phyloP scores from a whole-genome alignment of 805 yeast genomes.

The Ogataea kodamae region DNA sequence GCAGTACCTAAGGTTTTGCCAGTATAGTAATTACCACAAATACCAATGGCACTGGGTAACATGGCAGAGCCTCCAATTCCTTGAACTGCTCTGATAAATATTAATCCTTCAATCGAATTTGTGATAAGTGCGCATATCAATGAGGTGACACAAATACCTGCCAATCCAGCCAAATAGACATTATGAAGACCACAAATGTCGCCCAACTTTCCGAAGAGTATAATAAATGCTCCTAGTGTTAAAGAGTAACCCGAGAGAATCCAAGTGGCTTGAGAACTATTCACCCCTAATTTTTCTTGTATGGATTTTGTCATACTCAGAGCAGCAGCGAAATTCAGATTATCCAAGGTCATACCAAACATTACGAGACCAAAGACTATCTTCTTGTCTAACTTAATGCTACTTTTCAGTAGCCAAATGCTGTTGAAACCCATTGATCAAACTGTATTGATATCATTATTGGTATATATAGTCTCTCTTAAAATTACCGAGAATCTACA shows the following conservation, averaged over 20 bases:
- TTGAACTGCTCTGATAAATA: slow-evolving; percentile 43
- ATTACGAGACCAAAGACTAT: slow-evolving; percentile 9
- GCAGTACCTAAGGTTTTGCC: slow-evolving; percentile 30
- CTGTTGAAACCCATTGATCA: no score
- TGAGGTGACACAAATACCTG: slow-evolving; percentile 22
- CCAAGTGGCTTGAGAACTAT: slow-evolving; percentile 31
- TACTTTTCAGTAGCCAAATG: no score
- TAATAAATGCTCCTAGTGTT: slow-evolving; percentile 42
- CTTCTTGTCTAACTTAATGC: no score
- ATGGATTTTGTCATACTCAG: not conserved
- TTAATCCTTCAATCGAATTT: slow-evolving; percentile 32
- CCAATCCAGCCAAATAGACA: slow-evolving; percentile 24
- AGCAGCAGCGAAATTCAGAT: not conserved
- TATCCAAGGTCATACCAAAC: not conserved
- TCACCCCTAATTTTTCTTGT: not conserved
- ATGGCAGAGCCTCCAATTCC: slow-evolving; percentile 42
- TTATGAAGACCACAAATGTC: slow-evolving; percentile 40
- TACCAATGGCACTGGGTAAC: slow-evolving; percentile 31
- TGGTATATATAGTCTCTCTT: no score
- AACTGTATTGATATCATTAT: no score
- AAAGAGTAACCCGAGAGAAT: slow-evolving; percentile 41
- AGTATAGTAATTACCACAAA: slow-evolving; percentile 28
- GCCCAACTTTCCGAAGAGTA: slow-evolving; percentile 39
- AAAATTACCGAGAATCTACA: no score
- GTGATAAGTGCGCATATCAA: slow-evolving; percentile 36